A percentile compares a stretch with the other conserved stretches of the same genome.
These are phyloP conservation scores for Mollisia scopiformis DNA, from an alignment of 2,329 filamentous ascomycete genomes.

Conservation along the genomic window DNA sequence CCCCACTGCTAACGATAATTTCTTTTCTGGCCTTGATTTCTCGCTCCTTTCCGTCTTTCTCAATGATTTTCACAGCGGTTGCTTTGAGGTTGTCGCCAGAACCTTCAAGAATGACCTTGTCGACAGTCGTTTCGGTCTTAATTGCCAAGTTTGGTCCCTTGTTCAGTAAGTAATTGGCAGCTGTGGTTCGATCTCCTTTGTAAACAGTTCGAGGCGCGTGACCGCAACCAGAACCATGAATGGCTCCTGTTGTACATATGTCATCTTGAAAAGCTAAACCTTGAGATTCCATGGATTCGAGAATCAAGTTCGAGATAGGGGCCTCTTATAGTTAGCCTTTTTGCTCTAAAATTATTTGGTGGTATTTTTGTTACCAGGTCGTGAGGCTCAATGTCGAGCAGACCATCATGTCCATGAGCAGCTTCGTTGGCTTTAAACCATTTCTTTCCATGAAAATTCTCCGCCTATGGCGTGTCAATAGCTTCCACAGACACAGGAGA, in stretches of 20 bases:
- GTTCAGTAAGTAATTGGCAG: slow-evolving; percentile 54
- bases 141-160: slow-evolving; percentile 42
- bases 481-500: not conserved
- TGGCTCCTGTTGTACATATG: slow-evolving; percentile 60
- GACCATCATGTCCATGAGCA: slow-evolving; percentile 54
- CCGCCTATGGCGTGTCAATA: slow-evolving; percentile 40
- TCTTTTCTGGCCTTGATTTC: slow-evolving; percentile 47
- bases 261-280: slow-evolving; percentile 59
- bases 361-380: slow-evolving; percentile 53
- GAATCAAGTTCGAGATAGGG: slow-evolving; percentile 58
- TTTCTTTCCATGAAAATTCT: slow-evolving; percentile 59
- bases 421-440: slow-evolving; percentile 55
- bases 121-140: slow-evolving; percentile 51
- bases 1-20: slow-evolving; percentile 51
- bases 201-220: slow-evolving; percentile 56
- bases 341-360: too few relatives aligned
- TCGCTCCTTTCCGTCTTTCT: slow-evolving; percentile 42
- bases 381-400: slow-evolving; percentile 58
- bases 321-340: too few relatives aligned
- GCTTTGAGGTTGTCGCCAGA: slow-evolving; percentile 43
- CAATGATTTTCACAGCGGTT: slow-evolving; percentile 47
- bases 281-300: slow-evolving; percentile 56
- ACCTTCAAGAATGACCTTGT: slow-evolving; percentile 52
- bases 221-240: slow-evolving; percentile 56
- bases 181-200: slow-evolving; percentile 54